Percentiles rank a stretch among this genome's conserved stretches.
These are phyloP conservation scores for Fusarium multiceps DNA, from an alignment of 2,329 filamentous ascomycete genomes.

Conservation along the genomic window DNA sequence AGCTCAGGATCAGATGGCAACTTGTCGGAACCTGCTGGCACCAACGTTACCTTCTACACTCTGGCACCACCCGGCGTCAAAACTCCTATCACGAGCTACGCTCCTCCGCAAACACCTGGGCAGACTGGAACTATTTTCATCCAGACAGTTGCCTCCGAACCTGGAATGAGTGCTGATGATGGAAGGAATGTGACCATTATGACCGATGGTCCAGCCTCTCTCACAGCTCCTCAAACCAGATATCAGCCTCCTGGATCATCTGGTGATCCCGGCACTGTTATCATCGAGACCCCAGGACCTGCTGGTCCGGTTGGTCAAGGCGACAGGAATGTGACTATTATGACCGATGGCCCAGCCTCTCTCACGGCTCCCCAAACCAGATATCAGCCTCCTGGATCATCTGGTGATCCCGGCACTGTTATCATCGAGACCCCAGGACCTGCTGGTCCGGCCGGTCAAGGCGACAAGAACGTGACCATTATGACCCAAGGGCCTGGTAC, in stretches of 20 bases:
- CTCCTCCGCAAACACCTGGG: conserved; percentile 14
- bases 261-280: background rate
- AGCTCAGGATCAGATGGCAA: background rate
- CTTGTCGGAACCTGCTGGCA: conserved; percentile 1
- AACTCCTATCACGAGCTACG: conserved; percentile 20
- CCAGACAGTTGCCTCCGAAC: conserved; percentile 15
- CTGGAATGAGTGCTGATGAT: background rate
- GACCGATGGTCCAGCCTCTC: conserved; percentile 12
- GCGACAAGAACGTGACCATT: background rate
- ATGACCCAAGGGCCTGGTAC: background rate
- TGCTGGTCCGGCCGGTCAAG: background rate
- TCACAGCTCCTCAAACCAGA: conserved; percentile 19
- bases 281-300: background rate
- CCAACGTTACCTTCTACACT: conserved; percentile 28
- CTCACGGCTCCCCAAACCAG: conserved; percentile 20
- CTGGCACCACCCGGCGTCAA: conserved; percentile 16
- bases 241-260: conserved; percentile 15
- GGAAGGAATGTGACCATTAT: conserved; percentile 20
- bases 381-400: conserved; percentile 14
- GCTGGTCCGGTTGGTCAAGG: background rate
- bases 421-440: background rate
- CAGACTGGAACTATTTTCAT: conserved; percentile 29
- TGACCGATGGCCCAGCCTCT: conserved; percentile 5
- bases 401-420: background rate
- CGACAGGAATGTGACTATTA: background rate